Percentiles rank a stretch among this genome's conserved stretches.
These are phyloP conservation scores for Vanderwaltozyma verrucispora DNA, from an alignment of 805 yeast species.

Conservation along the genomic window DNA sequence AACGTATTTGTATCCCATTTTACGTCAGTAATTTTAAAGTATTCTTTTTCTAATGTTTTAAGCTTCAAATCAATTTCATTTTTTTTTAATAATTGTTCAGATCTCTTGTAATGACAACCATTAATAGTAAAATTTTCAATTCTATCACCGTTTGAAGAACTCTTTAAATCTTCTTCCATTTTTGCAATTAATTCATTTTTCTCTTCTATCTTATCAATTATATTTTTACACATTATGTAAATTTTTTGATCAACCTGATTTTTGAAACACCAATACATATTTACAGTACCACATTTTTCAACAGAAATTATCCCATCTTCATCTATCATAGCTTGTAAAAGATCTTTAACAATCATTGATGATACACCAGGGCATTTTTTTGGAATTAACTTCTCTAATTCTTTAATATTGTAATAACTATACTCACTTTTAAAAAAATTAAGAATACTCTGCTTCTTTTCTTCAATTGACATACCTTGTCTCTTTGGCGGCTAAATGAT, in stretches of 20 bases:
- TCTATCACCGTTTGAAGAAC: background rate
- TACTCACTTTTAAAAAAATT: slow-evolving; percentile 34
- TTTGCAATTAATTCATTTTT: slow-evolving; percentile 1
- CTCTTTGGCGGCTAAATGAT: slow-evolving; percentile 21
- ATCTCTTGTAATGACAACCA: background rate
- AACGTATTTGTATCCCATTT: slow-evolving; percentile 17
- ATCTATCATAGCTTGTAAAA: slow-evolving; percentile 37
- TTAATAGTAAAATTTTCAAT: background rate
- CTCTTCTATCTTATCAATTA: slow-evolving; percentile 8
- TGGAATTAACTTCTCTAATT: slow-evolving; percentile 38
- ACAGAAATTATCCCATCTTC: slow-evolving; percentile 36
- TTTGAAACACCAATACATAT: slow-evolving; percentile 41
- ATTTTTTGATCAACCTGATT: slow-evolving; percentile 9
- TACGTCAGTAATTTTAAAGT: slow-evolving; percentile 1
- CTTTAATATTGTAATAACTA: slow-evolving; percentile 39
- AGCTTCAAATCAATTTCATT: slow-evolving; percentile 4
- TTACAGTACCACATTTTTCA: slow-evolving; percentile 47
- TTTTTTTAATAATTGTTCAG: slow-evolving; percentile 7
- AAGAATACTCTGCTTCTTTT: slow-evolving; percentile 30
- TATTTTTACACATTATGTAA: slow-evolving; percentile 5
- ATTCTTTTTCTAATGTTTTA: slow-evolving; percentile 3
- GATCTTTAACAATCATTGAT: slow-evolving; percentile 45
- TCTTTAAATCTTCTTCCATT: background rate
- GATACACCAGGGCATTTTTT: slow-evolving; percentile 37
- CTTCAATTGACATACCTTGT: slow-evolving; percentile 29